Base-by-base conservation (phyloP, 495 filamentous ascomycete genomes). In the Xylaria flabelliformis region DNA sequence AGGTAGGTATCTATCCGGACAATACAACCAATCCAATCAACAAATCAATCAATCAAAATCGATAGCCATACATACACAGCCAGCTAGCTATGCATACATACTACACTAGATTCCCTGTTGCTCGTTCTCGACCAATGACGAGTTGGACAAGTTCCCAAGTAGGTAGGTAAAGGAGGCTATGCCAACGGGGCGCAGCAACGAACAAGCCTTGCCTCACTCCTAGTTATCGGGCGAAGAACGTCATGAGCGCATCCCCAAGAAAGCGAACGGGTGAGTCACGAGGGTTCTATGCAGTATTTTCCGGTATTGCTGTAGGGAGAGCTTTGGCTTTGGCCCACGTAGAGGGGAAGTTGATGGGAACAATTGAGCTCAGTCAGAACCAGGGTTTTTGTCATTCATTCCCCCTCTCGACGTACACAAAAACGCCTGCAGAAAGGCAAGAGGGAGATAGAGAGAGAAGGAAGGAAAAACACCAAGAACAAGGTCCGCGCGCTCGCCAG, bases 151-250 rank as follows among this genome's bases (percentile, higher is more conserved):
- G 42, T 63, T 70, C 68, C 44, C 68, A 63, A 70, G 68, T 63
- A 63, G 68, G 68, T 70, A 70, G 68, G 42, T 64, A 70, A 61
- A 53, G 58, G 68, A 63, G 68, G 67, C 67, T 69, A 62, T 69
- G 67, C 58, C n/a, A 64, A 46, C 42, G 39, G 61, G 68, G 55
- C 68, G 68, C 68, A 70, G 68, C 58, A 62, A 10, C 9, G 32
- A 10, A 10, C 19, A n/a, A 46, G 39, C 46, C 53, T 66, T 39
- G 17, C 44, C 64, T 53, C 29, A 32, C 41, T 50, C 65, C 32
- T 59, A 2, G 1, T 13, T 36, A 61, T 39, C 13, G 5, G 32
- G 58, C 34, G 34, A 39, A 3, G n/a, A 3, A 61, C 10, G 58
- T 61, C 58, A 61, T 39, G 19, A 21, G 32, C 17, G 58, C 58